Conservation (phyloP, 306 rosid species). For the Gastrolobium villosum region DNA sequence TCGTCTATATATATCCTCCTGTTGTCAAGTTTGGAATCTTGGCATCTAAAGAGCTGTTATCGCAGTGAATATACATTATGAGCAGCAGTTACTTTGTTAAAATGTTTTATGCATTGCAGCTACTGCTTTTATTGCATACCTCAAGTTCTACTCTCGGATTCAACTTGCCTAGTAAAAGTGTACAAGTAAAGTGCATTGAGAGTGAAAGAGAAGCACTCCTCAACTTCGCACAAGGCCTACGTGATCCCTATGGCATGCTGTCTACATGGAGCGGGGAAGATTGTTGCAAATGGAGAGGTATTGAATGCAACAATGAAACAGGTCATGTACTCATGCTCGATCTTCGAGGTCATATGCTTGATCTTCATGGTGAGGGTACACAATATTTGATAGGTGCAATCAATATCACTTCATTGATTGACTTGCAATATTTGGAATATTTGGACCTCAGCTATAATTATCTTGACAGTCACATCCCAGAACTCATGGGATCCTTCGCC, state of each 20-base stretch:
- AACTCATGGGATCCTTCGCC: neutral
- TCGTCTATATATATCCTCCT: too few relatives aligned
- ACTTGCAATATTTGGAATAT: neutral
- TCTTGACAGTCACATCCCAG: neutral
- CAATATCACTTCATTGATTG: conserved; percentile 1
- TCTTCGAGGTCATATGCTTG: conserved; percentile 33
- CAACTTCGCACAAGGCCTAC: neutral
- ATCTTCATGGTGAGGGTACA: too few relatives aligned
- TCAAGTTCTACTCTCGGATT: neutral
- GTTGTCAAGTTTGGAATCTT: too few relatives aligned
- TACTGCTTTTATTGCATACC: neutral
- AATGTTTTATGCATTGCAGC: neutral
- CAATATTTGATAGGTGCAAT: neutral
- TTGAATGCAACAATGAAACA: conserved; percentile 30
- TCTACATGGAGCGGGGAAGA: conserved; percentile 29
- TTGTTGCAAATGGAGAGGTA: conserved; percentile 40
- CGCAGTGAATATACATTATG: too few relatives aligned
- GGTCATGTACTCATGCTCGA: conserved; percentile 1
- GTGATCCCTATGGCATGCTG: neutral
- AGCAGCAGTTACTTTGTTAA: too few relatives aligned
- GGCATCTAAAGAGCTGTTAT: too few relatives aligned
- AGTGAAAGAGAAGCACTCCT: conserved; percentile 40
- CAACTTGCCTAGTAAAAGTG: neutral
- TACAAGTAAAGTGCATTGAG: neutral
- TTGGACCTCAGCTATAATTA: conserved; percentile 35